These are phyloP conservation scores for Aristolochia fimbriata DNA, from an alignment of 164 flowering plant genomes.

Conservation along the genomic window DNA sequence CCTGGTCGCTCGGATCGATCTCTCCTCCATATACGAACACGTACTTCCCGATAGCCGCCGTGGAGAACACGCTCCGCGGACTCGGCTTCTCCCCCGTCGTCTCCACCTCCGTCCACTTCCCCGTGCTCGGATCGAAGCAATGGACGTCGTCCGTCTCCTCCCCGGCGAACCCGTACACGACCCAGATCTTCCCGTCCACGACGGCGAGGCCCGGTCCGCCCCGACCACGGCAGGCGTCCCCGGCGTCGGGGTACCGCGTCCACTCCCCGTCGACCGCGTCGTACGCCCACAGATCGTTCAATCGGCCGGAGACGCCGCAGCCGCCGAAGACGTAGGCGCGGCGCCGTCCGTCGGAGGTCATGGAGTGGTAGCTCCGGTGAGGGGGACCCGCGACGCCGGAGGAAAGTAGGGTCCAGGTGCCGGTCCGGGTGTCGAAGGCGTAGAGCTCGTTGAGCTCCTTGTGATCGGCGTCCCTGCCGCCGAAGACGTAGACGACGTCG, in stretches of 20 bases:
- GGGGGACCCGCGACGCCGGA: constrained; percentile 48
- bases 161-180: constrained; percentile 83
- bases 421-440: constrained; percentile 57
- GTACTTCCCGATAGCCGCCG: constrained; percentile 46
- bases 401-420: constrained; percentile 57
- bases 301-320: constrained; percentile 63
- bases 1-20: constrained; percentile 84
- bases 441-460: constrained; percentile 82
- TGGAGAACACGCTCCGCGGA: constrained; percentile 77
- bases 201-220: constrained; percentile 83
- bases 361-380: constrained; percentile 83
- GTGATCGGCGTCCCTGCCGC: constrained; percentile 69
- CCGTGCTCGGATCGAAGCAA: constrained; percentile 41
- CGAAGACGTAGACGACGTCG: constrained; percentile 63
- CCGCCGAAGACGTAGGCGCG: constrained; percentile 81
- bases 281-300: constrained; percentile 74
- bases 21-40: constrained; percentile 75
- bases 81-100: constrained; percentile 71
- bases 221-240: constrained; percentile 49
- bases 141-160: constrained; percentile 75
- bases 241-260: constrained; percentile 44
- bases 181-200: constrained; percentile 64
- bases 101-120: constrained; percentile 62
- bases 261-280: constrained; percentile 41
- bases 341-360: constrained; percentile 40